Percentiles rank a stretch among this genome's conserved stretches.
Evolutionary conservation across 169 alveolate species (phyloP).

Genomic region (Plasmodium gonderi): DNA sequence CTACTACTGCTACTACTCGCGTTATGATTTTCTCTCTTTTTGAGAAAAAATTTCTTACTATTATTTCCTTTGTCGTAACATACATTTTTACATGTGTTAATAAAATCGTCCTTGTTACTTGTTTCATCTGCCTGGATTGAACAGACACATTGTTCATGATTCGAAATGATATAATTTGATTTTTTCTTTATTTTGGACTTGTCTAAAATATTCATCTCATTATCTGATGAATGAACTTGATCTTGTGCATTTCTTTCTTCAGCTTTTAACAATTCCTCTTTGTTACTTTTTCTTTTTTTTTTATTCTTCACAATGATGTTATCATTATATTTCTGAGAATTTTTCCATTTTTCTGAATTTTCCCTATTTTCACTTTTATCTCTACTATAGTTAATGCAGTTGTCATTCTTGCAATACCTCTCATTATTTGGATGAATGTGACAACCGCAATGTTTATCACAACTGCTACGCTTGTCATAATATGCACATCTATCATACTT

Average conservation of each 20-base stretch:
- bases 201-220: not conserved
- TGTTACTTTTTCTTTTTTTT: not conserved
- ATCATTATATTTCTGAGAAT: not conserved
- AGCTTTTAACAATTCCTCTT: not conserved
- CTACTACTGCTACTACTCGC: not conserved
- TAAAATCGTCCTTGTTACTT: not conserved
- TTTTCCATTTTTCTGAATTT: not conserved
- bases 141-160: not conserved
- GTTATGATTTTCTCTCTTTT: not conserved
- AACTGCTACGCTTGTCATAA: too few species aligned
- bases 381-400: not conserved
- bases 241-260: not conserved
- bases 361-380: not conserved
- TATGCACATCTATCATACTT: not conserved
- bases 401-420: too few species aligned
- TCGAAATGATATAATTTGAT: not conserved
- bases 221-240: not conserved
- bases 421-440: too few species aligned
- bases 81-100: not conserved
- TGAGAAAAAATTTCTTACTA: not conserved
- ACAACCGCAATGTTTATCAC: too few species aligned
- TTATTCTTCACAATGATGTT: not conserved
- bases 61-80: not conserved
- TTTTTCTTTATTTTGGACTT: conserved; percentile 13
- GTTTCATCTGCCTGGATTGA: not conserved